Percentiles rank a stretch among this genome's conserved stretches.
These are phyloP conservation scores for Chernovozyma sophiae-reginae DNA, from an alignment of 1,139 yeast genomes.

Conservation along the genomic window DNA sequence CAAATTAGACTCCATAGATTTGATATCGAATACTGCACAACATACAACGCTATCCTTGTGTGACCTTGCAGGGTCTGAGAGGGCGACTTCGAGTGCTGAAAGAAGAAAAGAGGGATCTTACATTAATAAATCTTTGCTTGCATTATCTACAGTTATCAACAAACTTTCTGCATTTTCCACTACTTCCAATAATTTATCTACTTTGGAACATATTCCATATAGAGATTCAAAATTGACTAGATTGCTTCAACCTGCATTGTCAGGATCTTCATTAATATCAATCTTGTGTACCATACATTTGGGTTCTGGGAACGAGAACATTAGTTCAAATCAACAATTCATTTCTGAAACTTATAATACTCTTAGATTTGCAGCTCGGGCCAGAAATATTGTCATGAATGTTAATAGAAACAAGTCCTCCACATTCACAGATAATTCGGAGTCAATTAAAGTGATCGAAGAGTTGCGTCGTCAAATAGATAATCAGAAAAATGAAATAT, in stretches of 20 bases:
- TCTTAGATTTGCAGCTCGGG: constrained; percentile 86
- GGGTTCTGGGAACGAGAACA: constrained; percentile 27
- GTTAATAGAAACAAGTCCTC: constrained; percentile 52
- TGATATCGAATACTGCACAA: constrained; percentile 37
- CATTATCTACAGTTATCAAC: constrained; percentile 85
- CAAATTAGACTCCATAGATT: constrained; percentile 45
- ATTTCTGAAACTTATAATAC: constrained; percentile 82
- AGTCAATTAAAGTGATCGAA: constrained; percentile 43
- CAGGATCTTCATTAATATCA: constrained; percentile 83
- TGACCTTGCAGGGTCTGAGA: constrained; percentile 94
- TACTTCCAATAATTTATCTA: constrained; percentile 14
- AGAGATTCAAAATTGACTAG: constrained; percentile 90
- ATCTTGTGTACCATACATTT: constrained; percentile 82
- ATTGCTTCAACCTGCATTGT: constrained; percentile 82
- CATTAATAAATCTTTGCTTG: constrained; percentile 84
- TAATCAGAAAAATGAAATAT: constrained; percentile 38
- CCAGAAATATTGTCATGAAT: constrained; percentile 73
- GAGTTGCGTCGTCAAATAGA: constrained; percentile 45
- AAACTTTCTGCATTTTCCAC: constrained; percentile 50
- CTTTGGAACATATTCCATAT: constrained; percentile 70
- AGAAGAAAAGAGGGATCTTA: constrained; percentile 90
- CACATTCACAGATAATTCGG: constrained; percentile 26
- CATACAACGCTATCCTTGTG: constrained; percentile 76
- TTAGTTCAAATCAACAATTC: constrained; percentile 32
- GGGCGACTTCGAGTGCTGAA: constrained; percentile 77